Conservation (phyloP, 225 moss, liverwort and hornwort genomes). For the Polytrichum commune region DNA sequence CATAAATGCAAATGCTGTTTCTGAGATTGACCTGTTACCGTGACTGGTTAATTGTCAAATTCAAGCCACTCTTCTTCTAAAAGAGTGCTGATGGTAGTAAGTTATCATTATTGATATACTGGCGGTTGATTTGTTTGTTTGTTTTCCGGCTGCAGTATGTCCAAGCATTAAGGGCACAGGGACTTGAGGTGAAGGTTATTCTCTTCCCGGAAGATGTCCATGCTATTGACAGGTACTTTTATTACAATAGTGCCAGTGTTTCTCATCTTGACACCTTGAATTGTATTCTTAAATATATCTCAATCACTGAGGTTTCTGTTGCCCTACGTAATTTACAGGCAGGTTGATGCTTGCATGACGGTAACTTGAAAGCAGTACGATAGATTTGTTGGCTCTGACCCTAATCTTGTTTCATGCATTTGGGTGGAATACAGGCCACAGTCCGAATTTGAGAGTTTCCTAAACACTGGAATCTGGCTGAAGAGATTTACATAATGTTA, state of each 20-base stretch:
- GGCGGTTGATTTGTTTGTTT: conserved; percentile 7
- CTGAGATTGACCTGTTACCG: background rate
- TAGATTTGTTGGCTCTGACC: no score
- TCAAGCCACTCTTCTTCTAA: no score
- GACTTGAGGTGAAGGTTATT: conserved; percentile 83
- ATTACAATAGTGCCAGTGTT: no score
- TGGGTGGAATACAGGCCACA: conserved; percentile 67
- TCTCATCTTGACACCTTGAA: no score
- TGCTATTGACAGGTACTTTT: conserved; percentile 66
- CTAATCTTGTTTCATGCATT: background rate
- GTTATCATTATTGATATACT: background rate
- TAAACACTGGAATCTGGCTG: conserved; percentile 80
- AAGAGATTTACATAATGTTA: conserved; percentile 51
- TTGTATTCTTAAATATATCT: no score
- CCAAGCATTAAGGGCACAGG: conserved; percentile 75
- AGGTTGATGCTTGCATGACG: no score
- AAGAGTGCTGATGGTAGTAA: conserved; percentile 1
- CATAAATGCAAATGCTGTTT: background rate
- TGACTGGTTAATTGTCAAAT: background rate
- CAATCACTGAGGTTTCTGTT: no score
- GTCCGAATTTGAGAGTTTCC: conserved; percentile 78
- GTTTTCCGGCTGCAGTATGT: conserved; percentile 54
- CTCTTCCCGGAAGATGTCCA: conserved; percentile 77
- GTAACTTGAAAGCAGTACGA: no score
- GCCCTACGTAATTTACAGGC: no score